Conservation (phyloP, 345 rosid species). For the Heritiera littoralis region DNA sequence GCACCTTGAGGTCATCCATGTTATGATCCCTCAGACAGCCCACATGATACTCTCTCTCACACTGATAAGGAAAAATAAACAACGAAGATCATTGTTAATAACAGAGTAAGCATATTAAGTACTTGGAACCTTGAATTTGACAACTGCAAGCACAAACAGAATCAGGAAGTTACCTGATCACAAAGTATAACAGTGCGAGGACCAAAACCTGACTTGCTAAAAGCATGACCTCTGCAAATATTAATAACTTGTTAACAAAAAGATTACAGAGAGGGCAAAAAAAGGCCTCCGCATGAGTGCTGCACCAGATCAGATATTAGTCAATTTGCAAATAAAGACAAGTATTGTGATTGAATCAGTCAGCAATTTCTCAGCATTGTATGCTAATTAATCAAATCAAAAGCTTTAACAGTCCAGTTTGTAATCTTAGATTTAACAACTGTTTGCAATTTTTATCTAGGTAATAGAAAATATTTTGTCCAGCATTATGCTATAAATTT, state of each 20-base stretch:
- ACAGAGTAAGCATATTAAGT: neutral
- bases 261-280: neutral
- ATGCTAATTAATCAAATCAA: neutral
- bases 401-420: neutral
- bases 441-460: neutral
- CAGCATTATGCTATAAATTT: neutral
- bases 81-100: slow-evolving; percentile 11
- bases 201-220: slow-evolving; percentile 67
- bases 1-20: slow-evolving; percentile 80
- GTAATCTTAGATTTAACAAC: slow-evolving; percentile 2
- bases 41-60: slow-evolving; percentile 94
- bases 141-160: slow-evolving; percentile 8
- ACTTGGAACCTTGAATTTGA: slow-evolving; percentile 16
- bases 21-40: slow-evolving; percentile 85
- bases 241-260: slow-evolving; percentile 1
- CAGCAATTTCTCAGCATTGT: neutral
- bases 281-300: neutral
- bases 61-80: slow-evolving; percentile 36
- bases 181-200: slow-evolving; percentile 85
- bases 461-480: neutral
- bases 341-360: neutral
- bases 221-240: slow-evolving; percentile 68
- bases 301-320: neutral
- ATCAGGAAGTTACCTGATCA: slow-evolving; percentile 67
- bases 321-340: slow-evolving; percentile 14